Evolutionary conservation across 768 basidiomycete species (phyloP).

Genomic region (Russula ochroleuca): DNA sequence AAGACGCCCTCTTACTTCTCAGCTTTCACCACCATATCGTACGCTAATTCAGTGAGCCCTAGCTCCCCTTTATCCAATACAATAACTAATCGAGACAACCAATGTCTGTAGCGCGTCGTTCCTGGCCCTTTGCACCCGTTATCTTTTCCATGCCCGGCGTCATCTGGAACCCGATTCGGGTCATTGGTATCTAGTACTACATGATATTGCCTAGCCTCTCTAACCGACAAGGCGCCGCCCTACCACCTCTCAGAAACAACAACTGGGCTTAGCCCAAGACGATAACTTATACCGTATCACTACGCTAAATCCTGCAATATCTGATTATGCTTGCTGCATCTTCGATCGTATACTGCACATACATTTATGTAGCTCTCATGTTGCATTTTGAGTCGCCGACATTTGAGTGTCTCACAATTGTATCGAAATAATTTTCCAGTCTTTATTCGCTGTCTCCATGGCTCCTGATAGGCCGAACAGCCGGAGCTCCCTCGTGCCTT

Average conservation of each 20-base stretch:
- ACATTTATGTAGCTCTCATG: conserved; percentile 27
- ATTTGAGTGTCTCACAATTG: conserved; percentile 17
- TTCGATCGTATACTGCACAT: conserved; percentile 18
- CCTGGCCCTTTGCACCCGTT: background rate
- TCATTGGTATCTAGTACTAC: background rate
- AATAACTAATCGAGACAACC: background rate
- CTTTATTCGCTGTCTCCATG: background rate
- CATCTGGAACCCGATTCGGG: background rate
- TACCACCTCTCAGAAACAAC: conserved; percentile 13
- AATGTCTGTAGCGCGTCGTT: conserved; percentile 1
- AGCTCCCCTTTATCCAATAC: background rate
- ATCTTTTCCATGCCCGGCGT: background rate
- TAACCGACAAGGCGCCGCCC: conserved; percentile 2
- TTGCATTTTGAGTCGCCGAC: conserved; percentile 23
- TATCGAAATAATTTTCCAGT: conserved; percentile 15
- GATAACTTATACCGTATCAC: conserved; percentile 26
- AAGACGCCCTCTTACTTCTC: conserved; percentile 70
- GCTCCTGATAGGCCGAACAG: background rate
- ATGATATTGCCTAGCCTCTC: conserved; percentile 1
- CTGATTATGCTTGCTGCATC: conserved; percentile 25
- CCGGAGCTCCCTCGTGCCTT: background rate
- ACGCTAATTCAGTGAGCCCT: conserved; percentile 40
- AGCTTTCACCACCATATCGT: conserved; percentile 68
- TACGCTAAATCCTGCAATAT: conserved; percentile 24
- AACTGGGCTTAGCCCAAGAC: conserved; percentile 3